These are phyloP conservation scores for Arthromyces matolae DNA, from an alignment of 768 basidiomycete genomes.

Conservation along the genomic window DNA sequence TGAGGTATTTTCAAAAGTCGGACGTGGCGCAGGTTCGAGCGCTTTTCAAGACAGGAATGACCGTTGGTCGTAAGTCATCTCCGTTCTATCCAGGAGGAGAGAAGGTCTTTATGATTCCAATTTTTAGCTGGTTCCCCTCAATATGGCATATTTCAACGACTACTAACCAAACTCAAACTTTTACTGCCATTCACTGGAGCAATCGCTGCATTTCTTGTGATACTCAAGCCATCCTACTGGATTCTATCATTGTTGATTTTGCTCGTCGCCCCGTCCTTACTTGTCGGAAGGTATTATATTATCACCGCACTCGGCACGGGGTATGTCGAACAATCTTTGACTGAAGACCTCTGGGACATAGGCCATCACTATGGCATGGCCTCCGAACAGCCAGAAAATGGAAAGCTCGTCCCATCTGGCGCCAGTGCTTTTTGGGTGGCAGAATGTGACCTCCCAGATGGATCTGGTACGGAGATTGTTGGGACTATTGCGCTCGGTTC, in stretches of 20 bases:
- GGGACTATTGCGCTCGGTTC: constrained; percentile 18
- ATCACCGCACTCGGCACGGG: too few relatives aligned
- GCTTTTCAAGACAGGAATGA: constrained; percentile 6
- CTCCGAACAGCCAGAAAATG: background rate
- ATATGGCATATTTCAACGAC: constrained; percentile 1
- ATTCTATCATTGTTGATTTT: too few relatives aligned
- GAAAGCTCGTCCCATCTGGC: constrained; percentile 1
- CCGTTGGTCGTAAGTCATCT: constrained; percentile 5
- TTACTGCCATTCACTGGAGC: too few relatives aligned
- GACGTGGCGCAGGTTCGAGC: constrained; percentile 9
- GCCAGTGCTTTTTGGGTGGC: constrained; percentile 23
- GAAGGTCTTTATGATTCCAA: too few relatives aligned
- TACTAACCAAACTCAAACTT: too few relatives aligned
- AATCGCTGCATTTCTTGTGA: too few relatives aligned
- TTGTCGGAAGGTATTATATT: too few relatives aligned
- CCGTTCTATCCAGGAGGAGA: too few relatives aligned
- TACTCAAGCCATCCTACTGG: too few relatives aligned
- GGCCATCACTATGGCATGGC: constrained; percentile 14
- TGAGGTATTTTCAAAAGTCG: constrained; percentile 9
- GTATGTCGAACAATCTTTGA: constrained; percentile 6
- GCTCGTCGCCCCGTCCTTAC: too few relatives aligned
- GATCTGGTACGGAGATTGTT: constrained; percentile 13
- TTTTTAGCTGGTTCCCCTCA: constrained; percentile 22
- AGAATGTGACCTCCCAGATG: constrained; percentile 13
- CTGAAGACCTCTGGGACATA: constrained; percentile 20